Evolutionary conservation across 208 protist species (phyloP), one percentile per base, ranked within the genome.

Genomic region (Acanthamoeba triangularis): DNA sequence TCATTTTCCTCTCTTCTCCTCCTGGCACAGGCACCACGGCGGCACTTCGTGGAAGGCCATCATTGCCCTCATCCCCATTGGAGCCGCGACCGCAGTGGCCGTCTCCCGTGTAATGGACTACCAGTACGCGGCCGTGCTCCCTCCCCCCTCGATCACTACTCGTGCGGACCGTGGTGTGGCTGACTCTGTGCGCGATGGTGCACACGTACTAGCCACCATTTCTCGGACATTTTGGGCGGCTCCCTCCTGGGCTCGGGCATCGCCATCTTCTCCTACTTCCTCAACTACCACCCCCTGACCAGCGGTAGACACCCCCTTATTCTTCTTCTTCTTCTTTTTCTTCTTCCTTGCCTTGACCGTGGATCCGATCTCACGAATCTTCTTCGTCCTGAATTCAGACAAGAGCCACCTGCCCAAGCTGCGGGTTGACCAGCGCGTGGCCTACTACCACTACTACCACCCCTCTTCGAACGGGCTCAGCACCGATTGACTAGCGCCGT

Each of bases 31-130:
- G 49, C 78, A 87, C 49, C 78, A 87, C 49, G 78, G 78, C 28
- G 78, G 78, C 23, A 87, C 78, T 20, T 61, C 78, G 7, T 61
- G 41, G 78, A 87, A 87, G 18, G 78, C 78, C 49, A 56, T 93
- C 41, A 56, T 93, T 47, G 87, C 59, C 7, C 87, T 72, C 35
- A 93, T 93, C 44, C 67, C 67, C 35, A 78, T 93, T n/a, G 87
- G 87, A 20, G 63, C 30, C n/a, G 37, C 63, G 14, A 78, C 87
- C 28, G 87, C 67, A 5, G 59, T 93, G 5, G 59, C 63, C 63
- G 59, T 93, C 47, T 93, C 87, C 25, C 67, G 59, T 44, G 87
- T 93, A 23, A 78, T 93, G 87, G 87, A 78, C n/a, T 93, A 78
- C 78, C 78, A 87, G 87, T 93, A 78, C 63, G 78, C 20, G 6